Base-by-base conservation (phyloP, 805 yeast genomes). In the Wickerhamiella slavikovae region DNA sequence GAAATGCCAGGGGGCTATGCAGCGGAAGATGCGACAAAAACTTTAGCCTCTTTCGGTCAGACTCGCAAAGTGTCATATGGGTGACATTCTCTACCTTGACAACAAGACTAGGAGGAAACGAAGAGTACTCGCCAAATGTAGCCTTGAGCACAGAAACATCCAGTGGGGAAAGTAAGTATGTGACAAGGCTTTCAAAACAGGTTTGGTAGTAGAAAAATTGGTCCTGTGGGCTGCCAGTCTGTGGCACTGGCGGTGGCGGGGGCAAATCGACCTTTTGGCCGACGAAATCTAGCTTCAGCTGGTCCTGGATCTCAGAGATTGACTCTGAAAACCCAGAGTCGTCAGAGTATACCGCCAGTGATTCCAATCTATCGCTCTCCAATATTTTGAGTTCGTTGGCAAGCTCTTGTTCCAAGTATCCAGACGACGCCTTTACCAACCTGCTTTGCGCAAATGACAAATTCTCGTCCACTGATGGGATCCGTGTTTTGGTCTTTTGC, bases 1-100 rank as follows among this genome's bases (percentile, higher is more conserved):
- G 46, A 37, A 78, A 70, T 8, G 82, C 91, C 25, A 85, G 49
- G 30, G 74, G 76, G 0, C 93, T 74, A 2, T 95, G 95, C 17
- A 67, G 47, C 0, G 98, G 95, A 15, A 82, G 51, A 49, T 85
- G 85, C 1, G 76, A 62, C 33, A 89, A 52, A 47, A 76, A 80
- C 48, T 80, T 83, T 47, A 62, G 62, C 38, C 71, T 67, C 29
- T 65, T 63, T 2, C 66, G 41, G 42, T 74, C 38, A n/a, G 67
- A 68, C 11, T 66, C 71, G 0, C 73, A 64, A 2, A 72, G 64
- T 14, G 74, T 58, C 22, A 76, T 91, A 43, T 64, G 64, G 28
- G 57, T 63, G 22, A 85, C 65, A 45, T 71, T 73, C 40, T 79
- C 93, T 5, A 83, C 63, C 23, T 60, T 64, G 7, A 68, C 64